Evolutionary conservation across 208 protist species (phyloP).

Genomic region (Wallacemonas sp.): DNA sequence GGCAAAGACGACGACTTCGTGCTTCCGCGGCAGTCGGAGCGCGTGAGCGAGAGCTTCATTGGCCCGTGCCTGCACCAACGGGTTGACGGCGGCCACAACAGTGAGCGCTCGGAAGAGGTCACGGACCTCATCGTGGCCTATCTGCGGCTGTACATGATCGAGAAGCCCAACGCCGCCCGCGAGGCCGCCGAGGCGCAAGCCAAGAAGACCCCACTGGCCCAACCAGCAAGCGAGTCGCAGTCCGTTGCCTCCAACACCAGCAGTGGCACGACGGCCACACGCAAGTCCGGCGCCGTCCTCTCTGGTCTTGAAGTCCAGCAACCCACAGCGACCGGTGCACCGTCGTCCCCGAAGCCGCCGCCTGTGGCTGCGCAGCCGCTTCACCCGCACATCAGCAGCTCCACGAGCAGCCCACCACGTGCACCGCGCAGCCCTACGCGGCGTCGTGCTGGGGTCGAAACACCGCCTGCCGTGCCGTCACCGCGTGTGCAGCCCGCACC

Average conservation of each 20-base stretch:
- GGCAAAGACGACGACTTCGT: slow-evolving; percentile 93
- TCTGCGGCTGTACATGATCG: slow-evolving; percentile 78
- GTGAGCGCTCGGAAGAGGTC: slow-evolving; percentile 76
- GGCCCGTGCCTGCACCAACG: slow-evolving; percentile 70
- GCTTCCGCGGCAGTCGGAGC: slow-evolving; percentile 68
- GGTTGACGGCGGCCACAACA: slow-evolving; percentile 93
- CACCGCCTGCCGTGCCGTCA: slow-evolving; percentile 7
- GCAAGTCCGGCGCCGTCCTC: not conserved
- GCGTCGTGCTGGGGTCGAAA: slow-evolving; percentile 1
- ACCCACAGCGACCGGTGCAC: not conserved
- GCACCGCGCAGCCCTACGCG: not conserved
- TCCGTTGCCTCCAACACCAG: not conserved
- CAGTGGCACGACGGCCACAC: not conserved
- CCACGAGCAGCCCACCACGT: not conserved
- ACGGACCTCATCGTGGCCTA: slow-evolving; percentile 82
- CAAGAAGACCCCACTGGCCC: not conserved
- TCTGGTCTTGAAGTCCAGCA: slow-evolving; percentile 3
- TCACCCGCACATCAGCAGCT: not conserved
- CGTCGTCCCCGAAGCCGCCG: not conserved
- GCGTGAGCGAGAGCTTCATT: slow-evolving; percentile 56
- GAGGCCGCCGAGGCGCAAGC: not conserved
- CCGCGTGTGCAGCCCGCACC: not conserved
- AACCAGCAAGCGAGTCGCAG: not conserved
- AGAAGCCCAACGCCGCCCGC: slow-evolving; percentile 49
- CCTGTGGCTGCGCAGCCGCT: not conserved